Conservation (phyloP, 2,329 filamentous ascomycete species). For the Ascomycota sp. region DNA sequence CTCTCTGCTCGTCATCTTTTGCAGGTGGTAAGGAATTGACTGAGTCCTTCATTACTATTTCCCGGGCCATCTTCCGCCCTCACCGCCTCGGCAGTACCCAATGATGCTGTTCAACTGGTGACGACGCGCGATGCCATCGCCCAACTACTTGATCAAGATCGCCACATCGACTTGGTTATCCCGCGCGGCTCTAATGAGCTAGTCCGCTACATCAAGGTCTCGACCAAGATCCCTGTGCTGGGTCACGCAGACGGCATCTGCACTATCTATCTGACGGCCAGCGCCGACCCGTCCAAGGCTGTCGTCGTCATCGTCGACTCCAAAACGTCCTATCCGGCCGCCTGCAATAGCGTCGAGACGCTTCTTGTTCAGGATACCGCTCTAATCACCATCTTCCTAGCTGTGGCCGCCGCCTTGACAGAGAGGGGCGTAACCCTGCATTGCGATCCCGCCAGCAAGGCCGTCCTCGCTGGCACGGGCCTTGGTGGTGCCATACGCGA, state of each 20-base stretch:
- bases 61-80: slow-evolving; percentile 66
- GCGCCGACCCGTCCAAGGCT: slow-evolving; percentile 54
- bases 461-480: slow-evolving; percentile 32
- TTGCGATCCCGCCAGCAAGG: slow-evolving; percentile 53
- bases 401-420: slow-evolving; percentile 53
- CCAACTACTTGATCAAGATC: slow-evolving; percentile 67
- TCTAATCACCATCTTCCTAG: slow-evolving; percentile 45
- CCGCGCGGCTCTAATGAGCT: slow-evolving; percentile 81
- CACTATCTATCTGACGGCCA: slow-evolving; percentile 61
- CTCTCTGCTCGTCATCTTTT: background rate
- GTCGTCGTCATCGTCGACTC: slow-evolving; percentile 67
- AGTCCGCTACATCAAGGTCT: slow-evolving; percentile 72
- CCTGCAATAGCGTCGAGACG: slow-evolving; percentile 88
- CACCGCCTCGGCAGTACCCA: slow-evolving; percentile 52
- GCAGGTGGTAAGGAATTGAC: slow-evolving; percentile 81
- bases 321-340: slow-evolving; percentile 86
- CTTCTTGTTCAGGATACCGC: slow-evolving; percentile 63
- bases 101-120: slow-evolving; percentile 78
- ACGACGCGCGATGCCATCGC: slow-evolving; percentile 81
- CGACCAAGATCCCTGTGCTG: slow-evolving; percentile 85
- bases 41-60: slow-evolving; percentile 85
- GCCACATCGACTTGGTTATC: slow-evolving; percentile 85
- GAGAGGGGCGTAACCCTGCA: slow-evolving; percentile 61
- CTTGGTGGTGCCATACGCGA: slow-evolving; percentile 35
- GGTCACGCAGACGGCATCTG: slow-evolving; percentile 93